These are phyloP conservation scores for Cutaneotrichosporon sp. DNA, from an alignment of 1,284 basidiomycete genomes.

Conservation along the genomic window DNA sequence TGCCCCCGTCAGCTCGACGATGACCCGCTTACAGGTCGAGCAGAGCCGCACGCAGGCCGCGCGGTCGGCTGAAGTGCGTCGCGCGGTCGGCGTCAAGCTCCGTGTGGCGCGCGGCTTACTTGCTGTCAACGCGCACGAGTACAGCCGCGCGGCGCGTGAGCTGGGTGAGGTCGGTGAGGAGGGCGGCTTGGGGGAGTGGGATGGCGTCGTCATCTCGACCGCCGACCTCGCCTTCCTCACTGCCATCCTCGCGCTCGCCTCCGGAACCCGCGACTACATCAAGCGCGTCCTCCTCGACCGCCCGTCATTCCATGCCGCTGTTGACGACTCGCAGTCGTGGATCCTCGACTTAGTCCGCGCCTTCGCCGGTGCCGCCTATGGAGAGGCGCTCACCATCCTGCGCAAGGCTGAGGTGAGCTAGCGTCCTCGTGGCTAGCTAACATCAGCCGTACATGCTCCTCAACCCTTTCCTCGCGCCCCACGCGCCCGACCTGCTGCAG, in stretches of 20 bases:
- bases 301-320: slow-evolving; percentile 33
- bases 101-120: slow-evolving; percentile 39
- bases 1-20: slow-evolving; percentile 23
- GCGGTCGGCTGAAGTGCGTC: slow-evolving; percentile 25
- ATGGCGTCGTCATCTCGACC: slow-evolving; percentile 42
- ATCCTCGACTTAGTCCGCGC: slow-evolving; percentile 40
- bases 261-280: slow-evolving; percentile 32
- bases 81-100: slow-evolving; percentile 33
- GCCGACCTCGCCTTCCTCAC: slow-evolving; percentile 39
- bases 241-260: slow-evolving; percentile 39
- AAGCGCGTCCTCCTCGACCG: slow-evolving; percentile 36
- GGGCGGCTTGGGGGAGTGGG: slow-evolving; percentile 45
- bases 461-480: slow-evolving; percentile 33
- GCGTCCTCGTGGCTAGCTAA: slow-evolving; percentile 7
- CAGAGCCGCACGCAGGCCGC: slow-evolving; percentile 33
- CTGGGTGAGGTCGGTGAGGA: slow-evolving; percentile 38
- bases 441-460: slow-evolving; percentile 33
- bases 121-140: slow-evolving; percentile 30
- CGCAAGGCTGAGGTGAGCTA: slow-evolving; percentile 33
- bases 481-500: slow-evolving; percentile 24
- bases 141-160: slow-evolving; percentile 33
- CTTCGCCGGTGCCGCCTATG: slow-evolving; percentile 44
- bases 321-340: slow-evolving; percentile 42
- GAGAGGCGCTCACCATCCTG: slow-evolving; percentile 33
- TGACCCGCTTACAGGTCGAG: slow-evolving; percentile 40